These are phyloP conservation scores for Hippophae tibetana DNA, from an alignment of 306 rosid genomes.

Conservation along the genomic window DNA sequence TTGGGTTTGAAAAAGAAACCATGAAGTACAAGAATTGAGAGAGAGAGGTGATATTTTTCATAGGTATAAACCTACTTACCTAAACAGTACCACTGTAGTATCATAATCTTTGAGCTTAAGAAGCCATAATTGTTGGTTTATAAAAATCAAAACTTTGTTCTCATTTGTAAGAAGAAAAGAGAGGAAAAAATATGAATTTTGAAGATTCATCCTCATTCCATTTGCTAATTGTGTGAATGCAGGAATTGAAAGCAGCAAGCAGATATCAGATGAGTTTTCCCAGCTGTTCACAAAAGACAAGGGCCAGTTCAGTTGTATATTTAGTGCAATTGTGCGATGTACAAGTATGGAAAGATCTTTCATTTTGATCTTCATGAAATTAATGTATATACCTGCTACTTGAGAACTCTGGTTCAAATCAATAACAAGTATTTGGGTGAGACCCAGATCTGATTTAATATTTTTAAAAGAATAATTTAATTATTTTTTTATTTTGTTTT, in stretches of 20 bases:
- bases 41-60: constrained; percentile 4
- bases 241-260: constrained; percentile 9
- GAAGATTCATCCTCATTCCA: too few relatives aligned
- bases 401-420: neutral
- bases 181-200: neutral
- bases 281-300: constrained; percentile 18
- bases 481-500: too few relatives aligned
- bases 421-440: neutral
- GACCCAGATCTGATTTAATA: too few relatives aligned
- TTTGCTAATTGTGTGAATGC: neutral
- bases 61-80: constrained; percentile 24
- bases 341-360: constrained; percentile 27
- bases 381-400: constrained; percentile 24
- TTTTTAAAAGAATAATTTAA: too few relatives aligned
- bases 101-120: neutral
- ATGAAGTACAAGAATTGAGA: constrained; percentile 81
- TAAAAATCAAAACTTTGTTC: neutral
- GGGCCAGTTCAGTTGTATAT: constrained; percentile 7
- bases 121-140: neutral
- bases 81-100: neutral
- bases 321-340: constrained; percentile 17
- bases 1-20: constrained; percentile 77
- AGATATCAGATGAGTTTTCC: constrained; percentile 17
- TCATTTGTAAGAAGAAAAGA: neutral
- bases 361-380: constrained; percentile 26